Evolutionary conservation across 345 rosid species (phyloP).

Genomic region (Eutrema japonicum): DNA sequence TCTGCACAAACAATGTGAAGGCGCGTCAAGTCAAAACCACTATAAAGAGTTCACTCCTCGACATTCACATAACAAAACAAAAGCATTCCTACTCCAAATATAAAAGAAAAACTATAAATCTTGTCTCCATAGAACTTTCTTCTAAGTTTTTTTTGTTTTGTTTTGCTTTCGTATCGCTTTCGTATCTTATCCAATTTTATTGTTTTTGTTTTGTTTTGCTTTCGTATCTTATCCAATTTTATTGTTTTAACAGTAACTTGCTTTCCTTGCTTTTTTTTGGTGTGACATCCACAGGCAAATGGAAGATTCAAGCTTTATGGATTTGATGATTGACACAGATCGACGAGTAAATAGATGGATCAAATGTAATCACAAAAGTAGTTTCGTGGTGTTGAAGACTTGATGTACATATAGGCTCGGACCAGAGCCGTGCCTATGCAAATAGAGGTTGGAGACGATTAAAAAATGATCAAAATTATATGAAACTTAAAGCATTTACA

Average conservation of each 20-base stretch:
- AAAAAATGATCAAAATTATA: too few relatives aligned
- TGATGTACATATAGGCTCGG: too few relatives aligned
- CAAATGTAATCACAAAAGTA: too few relatives aligned
- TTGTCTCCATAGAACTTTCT: not conserved
- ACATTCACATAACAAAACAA: slow-evolving; percentile 24
- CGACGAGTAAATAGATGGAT: slow-evolving; percentile 25
- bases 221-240: slow-evolving; percentile 5
- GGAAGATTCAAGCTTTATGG: slow-evolving; percentile 43
- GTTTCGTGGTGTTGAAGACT: too few relatives aligned
- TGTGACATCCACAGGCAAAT: slow-evolving; percentile 22
- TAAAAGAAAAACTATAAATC: not conserved
- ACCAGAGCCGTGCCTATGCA: not conserved
- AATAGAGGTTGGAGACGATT: too few relatives aligned
- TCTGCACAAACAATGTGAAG: slow-evolving; percentile 16
- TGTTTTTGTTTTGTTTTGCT: too few relatives aligned
- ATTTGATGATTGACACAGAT: slow-evolving; percentile 40
- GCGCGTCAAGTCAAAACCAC: slow-evolving; percentile 10
- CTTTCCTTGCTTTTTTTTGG: not conserved
- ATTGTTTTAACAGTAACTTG: not conserved
- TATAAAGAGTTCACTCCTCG: slow-evolving; percentile 37
- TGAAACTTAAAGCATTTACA: too few relatives aligned
- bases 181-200: not conserved
- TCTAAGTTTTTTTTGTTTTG: not conserved
- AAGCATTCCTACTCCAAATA: slow-evolving; percentile 1
- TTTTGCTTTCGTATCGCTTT: slow-evolving; percentile 24